phyloP scores from a whole-genome alignment of 495 filamentous ascomycete species.

The Ascodesmis nigricans region DNA sequence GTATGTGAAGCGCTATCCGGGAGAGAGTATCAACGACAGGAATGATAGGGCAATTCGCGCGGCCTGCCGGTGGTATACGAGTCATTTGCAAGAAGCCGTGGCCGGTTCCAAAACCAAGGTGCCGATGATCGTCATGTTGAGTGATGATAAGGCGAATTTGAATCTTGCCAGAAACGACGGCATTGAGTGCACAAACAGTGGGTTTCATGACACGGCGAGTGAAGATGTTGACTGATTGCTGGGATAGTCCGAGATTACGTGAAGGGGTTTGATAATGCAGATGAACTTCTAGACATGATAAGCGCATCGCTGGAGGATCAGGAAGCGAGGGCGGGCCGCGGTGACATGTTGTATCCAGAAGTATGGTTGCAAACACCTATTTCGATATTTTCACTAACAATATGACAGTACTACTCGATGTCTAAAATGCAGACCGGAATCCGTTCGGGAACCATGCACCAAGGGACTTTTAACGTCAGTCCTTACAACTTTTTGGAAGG shows the following conservation, averaged over 20 bases:
- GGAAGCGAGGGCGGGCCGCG: slow-evolving; percentile 36
- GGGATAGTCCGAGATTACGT: slow-evolving; percentile 60
- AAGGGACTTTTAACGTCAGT: slow-evolving; percentile 87
- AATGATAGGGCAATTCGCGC: slow-evolving; percentile 81
- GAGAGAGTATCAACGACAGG: slow-evolving; percentile 86
- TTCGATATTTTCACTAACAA: not conserved
- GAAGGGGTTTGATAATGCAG: slow-evolving; percentile 55
- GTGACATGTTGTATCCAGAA: slow-evolving; percentile 49
- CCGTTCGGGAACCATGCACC: slow-evolving; percentile 65
- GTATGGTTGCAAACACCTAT: slow-evolving; percentile 3
- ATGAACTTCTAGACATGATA: slow-evolving; percentile 85
- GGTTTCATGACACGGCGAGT: too few species aligned
- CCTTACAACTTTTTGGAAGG: slow-evolving; percentile 95
- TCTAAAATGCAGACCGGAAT: slow-evolving; percentile 93
- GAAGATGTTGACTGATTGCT: too few species aligned
- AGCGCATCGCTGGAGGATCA: slow-evolving; percentile 47
- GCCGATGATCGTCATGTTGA: slow-evolving; percentile 77
- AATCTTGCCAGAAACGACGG: slow-evolving; percentile 57
- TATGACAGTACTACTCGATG: slow-evolving; percentile 47
- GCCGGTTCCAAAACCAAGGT: slow-evolving; percentile 33
- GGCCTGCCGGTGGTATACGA: slow-evolving; percentile 71
- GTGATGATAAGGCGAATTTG: slow-evolving; percentile 73
- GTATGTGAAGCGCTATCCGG: slow-evolving; percentile 46
- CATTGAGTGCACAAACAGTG: slow-evolving; percentile 26
- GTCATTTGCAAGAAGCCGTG: slow-evolving; percentile 45